Conservation (phyloP, 2,329 filamentous ascomycete species). For the Tolypocladium cylindrosporum region DNA sequence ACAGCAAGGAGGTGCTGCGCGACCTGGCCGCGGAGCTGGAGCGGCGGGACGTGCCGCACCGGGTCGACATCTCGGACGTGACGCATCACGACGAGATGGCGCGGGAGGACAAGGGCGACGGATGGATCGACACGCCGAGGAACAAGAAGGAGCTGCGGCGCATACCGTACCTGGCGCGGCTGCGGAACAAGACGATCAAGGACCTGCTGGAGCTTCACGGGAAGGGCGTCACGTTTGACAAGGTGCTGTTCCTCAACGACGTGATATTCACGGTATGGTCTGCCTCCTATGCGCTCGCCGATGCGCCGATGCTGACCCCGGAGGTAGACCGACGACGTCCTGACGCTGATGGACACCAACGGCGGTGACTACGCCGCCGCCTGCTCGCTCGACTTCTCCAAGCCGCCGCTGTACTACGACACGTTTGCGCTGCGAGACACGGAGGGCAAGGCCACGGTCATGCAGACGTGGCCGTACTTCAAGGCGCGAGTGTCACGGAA, state of each 20-base stretch:
- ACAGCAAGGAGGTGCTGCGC: constrained; percentile 51
- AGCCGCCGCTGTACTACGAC: constrained; percentile 47
- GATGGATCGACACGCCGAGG: constrained; percentile 54
- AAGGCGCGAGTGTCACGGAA: constrained; percentile 36
- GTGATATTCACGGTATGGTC: constrained; percentile 45
- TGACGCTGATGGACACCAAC: constrained; percentile 45
- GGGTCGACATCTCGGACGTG: constrained; percentile 45
- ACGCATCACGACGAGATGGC: constrained; percentile 49
- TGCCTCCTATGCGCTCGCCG: too few species aligned
- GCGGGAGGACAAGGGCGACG: constrained; percentile 31
- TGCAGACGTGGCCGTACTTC: constrained; percentile 52
- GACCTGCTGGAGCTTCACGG: constrained; percentile 42
- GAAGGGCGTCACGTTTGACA: constrained; percentile 44
- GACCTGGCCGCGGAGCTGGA: constrained; percentile 46
- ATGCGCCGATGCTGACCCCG: constrained; percentile 8
- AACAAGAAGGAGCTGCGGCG: constrained; percentile 47
- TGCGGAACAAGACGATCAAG: constrained; percentile 54
- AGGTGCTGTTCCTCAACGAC: constrained; percentile 53
- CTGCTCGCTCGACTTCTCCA: constrained; percentile 50
- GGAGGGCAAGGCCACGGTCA: constrained; percentile 37
- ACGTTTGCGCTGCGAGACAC: constrained; percentile 51
- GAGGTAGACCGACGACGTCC: constrained; percentile 40
- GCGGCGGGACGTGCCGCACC: constrained; percentile 39
- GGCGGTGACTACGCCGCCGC: constrained; percentile 50
- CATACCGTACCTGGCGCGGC: constrained; percentile 56